These are phyloP conservation scores for Coemansia sp. DNA, from an alignment of 192 early-diverging fungal genomes.

Conservation along the genomic window DNA sequence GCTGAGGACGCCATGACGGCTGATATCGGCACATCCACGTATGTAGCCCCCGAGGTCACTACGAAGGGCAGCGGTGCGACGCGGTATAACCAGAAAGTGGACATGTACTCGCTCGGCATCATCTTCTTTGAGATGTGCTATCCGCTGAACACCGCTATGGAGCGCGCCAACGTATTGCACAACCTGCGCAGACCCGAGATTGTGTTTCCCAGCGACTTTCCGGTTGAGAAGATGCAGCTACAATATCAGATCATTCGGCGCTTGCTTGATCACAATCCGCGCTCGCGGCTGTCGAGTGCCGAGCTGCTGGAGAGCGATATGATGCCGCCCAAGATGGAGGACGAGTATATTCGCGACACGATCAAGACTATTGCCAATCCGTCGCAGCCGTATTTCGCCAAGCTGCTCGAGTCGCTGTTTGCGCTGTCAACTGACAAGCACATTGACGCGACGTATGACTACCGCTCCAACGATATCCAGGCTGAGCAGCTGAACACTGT, in stretches of 20 bases:
- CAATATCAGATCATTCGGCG: conserved; percentile 71
- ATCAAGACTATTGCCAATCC: conserved; percentile 86
- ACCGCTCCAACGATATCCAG: conserved; percentile 54
- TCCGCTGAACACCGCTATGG: conserved; percentile 85
- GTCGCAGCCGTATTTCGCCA: conserved; percentile 80
- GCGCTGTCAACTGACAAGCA: conserved; percentile 71
- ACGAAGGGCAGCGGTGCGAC: conserved; percentile 42
- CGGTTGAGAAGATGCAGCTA: conserved; percentile 58
- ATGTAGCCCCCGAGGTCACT: conserved; percentile 69
- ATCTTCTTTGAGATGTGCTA: conserved; percentile 91
- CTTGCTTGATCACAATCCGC: conserved; percentile 73
- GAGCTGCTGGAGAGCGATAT: conserved; percentile 80
- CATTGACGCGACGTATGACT: conserved; percentile 91
- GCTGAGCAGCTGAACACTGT: conserved; percentile 62
- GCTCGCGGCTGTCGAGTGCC: conserved; percentile 72
- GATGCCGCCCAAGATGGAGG: conserved; percentile 80
- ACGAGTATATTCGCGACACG: conserved; percentile 89
- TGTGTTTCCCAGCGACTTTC: conserved; percentile 59
- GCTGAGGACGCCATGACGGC: conserved; percentile 66
- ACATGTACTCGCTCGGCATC: conserved; percentile 92
- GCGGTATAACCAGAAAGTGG: conserved; percentile 70
- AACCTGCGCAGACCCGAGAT: conserved; percentile 58
- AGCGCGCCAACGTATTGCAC: conserved; percentile 68
- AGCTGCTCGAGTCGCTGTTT: conserved; percentile 80
- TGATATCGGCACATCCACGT: conserved; percentile 87